Evolutionary conservation across 164 flowering plant species (phyloP).

Genomic region (Stephania cephalantha): DNA sequence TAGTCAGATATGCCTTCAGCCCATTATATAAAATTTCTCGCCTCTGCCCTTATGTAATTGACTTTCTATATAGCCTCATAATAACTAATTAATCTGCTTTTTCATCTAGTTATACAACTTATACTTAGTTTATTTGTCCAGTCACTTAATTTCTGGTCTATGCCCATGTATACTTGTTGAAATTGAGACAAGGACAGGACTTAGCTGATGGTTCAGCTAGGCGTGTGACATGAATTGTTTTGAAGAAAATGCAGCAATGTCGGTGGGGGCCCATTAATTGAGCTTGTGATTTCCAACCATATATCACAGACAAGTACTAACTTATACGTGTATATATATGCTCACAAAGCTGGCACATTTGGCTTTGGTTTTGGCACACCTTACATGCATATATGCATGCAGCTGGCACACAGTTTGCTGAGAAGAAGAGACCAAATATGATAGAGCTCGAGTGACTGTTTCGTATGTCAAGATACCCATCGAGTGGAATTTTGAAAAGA

Average conservation of each 20-base stretch:
- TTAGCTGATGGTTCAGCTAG: not conserved
- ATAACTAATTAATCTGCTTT: no score
- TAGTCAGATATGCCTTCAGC: no score
- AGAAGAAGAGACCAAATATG: not conserved
- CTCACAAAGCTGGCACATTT: not conserved
- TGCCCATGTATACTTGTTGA: no score
- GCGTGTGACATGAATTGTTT: not conserved
- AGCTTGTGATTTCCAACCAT: not conserved
- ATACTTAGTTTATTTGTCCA: no score
- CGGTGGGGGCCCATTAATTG: not conserved
- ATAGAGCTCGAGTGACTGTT: not conserved
- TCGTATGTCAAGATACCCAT: not conserved
- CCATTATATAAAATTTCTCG: no score
- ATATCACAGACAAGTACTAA: not conserved
- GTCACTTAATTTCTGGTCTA: no score
- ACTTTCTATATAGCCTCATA: no score
- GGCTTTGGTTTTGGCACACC: constrained; percentile 1
- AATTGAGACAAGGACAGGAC: not conserved
- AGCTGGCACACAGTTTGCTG: not conserved
- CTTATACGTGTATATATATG: not conserved
- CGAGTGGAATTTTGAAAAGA: not conserved
- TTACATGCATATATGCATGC: not conserved
- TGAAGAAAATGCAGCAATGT: not conserved
- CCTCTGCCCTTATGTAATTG: no score
- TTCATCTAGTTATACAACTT: no score